Percentiles rank a stretch among this genome's conserved stretches.
Evolutionary conservation across 305 asterid genomes (phyloP).

Genomic region (Withania somnifera): DNA sequence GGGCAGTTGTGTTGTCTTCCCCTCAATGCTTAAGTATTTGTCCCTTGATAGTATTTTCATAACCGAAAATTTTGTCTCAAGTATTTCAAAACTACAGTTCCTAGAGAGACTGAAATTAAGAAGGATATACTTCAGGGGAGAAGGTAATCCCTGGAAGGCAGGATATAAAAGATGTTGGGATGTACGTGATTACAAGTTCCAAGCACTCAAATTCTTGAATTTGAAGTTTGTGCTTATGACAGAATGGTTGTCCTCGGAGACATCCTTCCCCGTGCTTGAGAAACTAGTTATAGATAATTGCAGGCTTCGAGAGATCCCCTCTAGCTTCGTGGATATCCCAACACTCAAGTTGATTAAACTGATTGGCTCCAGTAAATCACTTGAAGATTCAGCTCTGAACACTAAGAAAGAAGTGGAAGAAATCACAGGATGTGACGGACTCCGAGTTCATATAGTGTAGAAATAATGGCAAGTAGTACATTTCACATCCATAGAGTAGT

Average conservation of each 20-base stretch:
- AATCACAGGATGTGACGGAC: not conserved
- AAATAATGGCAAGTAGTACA: no score
- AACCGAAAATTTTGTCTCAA: not conserved
- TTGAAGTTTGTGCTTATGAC: not conserved
- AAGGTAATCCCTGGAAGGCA: not conserved
- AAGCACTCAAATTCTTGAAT: not conserved
- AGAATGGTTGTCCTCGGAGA: not conserved
- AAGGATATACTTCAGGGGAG: not conserved
- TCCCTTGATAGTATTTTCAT: not conserved
- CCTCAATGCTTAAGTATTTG: not conserved
- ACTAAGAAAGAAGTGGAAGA: not conserved
- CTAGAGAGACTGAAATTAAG: conserved; percentile 9
- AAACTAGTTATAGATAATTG: not conserved
- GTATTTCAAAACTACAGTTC: not conserved
- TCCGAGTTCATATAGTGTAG: not conserved
- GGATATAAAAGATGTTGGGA: not conserved
- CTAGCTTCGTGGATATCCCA: not conserved
- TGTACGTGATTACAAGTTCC: not conserved
- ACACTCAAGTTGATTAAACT: conserved; percentile 8
- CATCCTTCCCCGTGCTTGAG: conserved; percentile 7
- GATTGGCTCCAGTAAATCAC: not conserved
- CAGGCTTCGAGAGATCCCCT: not conserved
- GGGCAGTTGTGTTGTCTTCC: not conserved
- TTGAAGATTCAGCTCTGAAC: not conserved
- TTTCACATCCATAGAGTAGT: no score